Evolutionary conservation across 2,329 filamentous ascomycete genomes (phyloP).

Genomic region (Monosporascus sp.): DNA sequence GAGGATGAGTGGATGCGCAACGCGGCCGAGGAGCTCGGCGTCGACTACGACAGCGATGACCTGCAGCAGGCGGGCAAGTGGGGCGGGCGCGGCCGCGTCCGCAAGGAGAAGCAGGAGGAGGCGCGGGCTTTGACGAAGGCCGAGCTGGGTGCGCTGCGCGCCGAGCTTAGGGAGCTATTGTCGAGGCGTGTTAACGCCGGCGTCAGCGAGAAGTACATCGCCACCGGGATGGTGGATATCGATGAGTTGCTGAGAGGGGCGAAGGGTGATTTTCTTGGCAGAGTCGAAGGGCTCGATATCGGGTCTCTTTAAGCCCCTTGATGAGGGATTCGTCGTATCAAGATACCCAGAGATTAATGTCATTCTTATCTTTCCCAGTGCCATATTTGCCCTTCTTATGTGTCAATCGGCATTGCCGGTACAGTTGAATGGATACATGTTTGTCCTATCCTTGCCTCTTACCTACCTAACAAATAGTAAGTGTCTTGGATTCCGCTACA

Average conservation of each 20-base stretch:
- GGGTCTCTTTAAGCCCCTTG: slow-evolving; percentile 20
- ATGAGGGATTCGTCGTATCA: too few species aligned
- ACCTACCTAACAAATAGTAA: too few species aligned
- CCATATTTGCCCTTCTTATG: too few species aligned
- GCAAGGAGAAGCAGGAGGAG: slow-evolving; percentile 70
- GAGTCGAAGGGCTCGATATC: slow-evolving; percentile 36
- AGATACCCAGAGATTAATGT: too few species aligned
- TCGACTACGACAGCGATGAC: slow-evolving; percentile 89
- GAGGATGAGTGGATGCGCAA: slow-evolving; percentile 80
- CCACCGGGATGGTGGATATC: slow-evolving; percentile 78
- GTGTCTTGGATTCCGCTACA: too few species aligned
- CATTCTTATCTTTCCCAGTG: too few species aligned
- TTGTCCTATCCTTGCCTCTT: too few species aligned
- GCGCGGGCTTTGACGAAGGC: slow-evolving; percentile 63
- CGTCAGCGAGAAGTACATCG: slow-evolving; percentile 81
- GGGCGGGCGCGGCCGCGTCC: slow-evolving; percentile 64
- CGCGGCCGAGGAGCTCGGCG: slow-evolving; percentile 86
- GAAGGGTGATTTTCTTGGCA: slow-evolving; percentile 62
- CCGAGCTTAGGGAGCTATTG: slow-evolving; percentile 67
- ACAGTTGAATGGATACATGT: too few species aligned
- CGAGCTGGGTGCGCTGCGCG: slow-evolving; percentile 64
- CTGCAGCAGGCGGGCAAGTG: slow-evolving; percentile 60
- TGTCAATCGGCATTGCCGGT: too few species aligned
- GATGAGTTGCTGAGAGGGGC: slow-evolving; percentile 62
- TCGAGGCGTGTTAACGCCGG: slow-evolving; percentile 74